Conservation (phyloP, 2,329 filamentous ascomycete genomes). For the Helotiales sp. region DNA sequence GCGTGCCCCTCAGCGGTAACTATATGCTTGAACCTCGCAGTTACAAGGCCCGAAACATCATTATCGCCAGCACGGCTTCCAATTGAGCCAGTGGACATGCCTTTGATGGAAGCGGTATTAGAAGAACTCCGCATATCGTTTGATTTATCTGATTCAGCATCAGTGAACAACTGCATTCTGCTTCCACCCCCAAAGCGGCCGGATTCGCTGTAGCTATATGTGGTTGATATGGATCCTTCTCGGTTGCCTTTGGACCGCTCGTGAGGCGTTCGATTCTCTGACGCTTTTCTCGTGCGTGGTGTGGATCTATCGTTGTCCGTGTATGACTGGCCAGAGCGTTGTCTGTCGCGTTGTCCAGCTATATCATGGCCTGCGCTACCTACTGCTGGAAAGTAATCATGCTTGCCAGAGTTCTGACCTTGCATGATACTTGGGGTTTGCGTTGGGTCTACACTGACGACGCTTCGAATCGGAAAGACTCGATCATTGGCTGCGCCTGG, state of each 20-base stretch:
- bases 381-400: slow-evolving; percentile 21
- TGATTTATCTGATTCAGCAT: slow-evolving; percentile 30
- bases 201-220: slow-evolving; percentile 5
- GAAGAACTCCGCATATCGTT: slow-evolving; percentile 1
- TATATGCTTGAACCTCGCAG: slow-evolving; percentile 76
- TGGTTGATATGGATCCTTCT: slow-evolving; percentile 16
- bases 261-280: neutral
- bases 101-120: neutral
- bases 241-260: slow-evolving; percentile 6
- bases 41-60: slow-evolving; percentile 47
- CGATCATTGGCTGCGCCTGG: slow-evolving; percentile 22
- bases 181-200: slow-evolving; percentile 15
- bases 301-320: neutral
- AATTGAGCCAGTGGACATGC: neutral
- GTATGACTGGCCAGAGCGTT: slow-evolving; percentile 1
- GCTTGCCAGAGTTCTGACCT: slow-evolving; percentile 19
- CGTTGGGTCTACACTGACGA: slow-evolving; percentile 29
- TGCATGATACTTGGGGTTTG: slow-evolving; percentile 24
- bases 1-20: slow-evolving; percentile 77
- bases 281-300: neutral
- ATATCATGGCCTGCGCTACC: slow-evolving; percentile 6
- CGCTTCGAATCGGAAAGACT: slow-evolving; percentile 33
- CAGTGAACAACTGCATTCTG: slow-evolving; percentile 28
- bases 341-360: neutral
- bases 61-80: slow-evolving; percentile 7